A percentile compares a stretch with the other conserved stretches of the same genome.
phyloP scores from a whole-genome alignment of 192 early-diverging fungal species.

The Oehlia diaphana region DNA sequence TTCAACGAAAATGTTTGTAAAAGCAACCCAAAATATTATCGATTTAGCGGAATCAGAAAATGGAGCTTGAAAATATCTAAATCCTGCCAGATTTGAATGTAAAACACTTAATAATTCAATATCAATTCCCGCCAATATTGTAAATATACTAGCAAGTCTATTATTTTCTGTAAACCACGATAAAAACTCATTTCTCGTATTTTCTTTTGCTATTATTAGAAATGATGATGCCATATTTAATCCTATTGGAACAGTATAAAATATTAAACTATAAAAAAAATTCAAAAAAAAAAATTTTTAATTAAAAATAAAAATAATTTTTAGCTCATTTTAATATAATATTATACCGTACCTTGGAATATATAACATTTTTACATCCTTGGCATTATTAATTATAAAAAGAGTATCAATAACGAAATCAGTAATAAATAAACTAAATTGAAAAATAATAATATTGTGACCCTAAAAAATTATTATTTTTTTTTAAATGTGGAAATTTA shows the following conservation, averaged over 20 bases:
- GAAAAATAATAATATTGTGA: slow-evolving; percentile 3
- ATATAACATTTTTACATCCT: neutral
- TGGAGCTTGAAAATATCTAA: slow-evolving; percentile 6
- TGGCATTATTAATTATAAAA: neutral
- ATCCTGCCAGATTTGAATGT: neutral
- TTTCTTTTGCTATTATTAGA: neutral
- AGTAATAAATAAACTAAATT: neutral
- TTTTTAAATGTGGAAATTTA: no score
- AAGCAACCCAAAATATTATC: slow-evolving; percentile 9
- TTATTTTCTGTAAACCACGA: neutral
- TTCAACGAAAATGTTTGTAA: slow-evolving; percentile 18
- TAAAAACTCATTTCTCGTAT: neutral
- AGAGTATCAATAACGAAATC: slow-evolving; percentile 5
- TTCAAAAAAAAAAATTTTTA: neutral
- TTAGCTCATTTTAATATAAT: no score
- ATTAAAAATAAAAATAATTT: neutral
- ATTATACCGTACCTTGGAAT: neutral
- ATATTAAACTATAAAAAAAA: slow-evolving; percentile 4
- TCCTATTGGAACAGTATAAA: neutral
- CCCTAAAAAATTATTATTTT: neutral
- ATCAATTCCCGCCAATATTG: slow-evolving; percentile 12
- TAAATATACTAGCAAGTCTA: slow-evolving; percentile 11
- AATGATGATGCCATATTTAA: slow-evolving; percentile 2
- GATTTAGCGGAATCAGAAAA: neutral
- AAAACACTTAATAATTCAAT: slow-evolving; percentile 15